Percentiles rank a stretch among this genome's conserved stretches.
Conservation (phyloP, 257 asterid genomes). For the Solanum piurae region DNA sequence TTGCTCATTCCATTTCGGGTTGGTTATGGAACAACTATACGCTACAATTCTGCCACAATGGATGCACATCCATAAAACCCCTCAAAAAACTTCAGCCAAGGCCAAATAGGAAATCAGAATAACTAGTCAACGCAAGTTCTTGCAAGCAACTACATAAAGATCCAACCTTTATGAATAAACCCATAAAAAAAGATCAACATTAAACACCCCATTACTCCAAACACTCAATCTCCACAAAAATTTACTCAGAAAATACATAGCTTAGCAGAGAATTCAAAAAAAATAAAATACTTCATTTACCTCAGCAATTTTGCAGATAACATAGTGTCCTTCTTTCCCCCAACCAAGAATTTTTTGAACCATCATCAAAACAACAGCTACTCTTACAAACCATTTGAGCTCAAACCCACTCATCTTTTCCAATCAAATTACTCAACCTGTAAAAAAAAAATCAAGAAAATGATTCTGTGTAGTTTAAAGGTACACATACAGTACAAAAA, state of each 20-base stretch:
- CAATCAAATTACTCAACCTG: not conserved
- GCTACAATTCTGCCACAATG: not conserved
- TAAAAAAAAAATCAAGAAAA: not conserved
- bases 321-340: conserved; percentile 89
- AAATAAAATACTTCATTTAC: conserved; percentile 11
- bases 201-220: not conserved
- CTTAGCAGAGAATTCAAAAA: not conserved
- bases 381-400: conserved; percentile 19
- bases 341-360: conserved; percentile 39
- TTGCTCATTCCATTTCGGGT: not conserved
- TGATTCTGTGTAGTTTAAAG: not conserved
- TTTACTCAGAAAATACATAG: not conserved
- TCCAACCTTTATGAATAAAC: not conserved
- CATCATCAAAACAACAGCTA: conserved; percentile 17
- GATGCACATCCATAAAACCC: not conserved
- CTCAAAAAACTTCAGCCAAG: not conserved
- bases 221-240: not conserved
- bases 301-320: conserved; percentile 78
- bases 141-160: not conserved
- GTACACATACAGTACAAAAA: not conserved
- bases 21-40: not conserved
- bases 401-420: conserved; percentile 34
- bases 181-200: not conserved
- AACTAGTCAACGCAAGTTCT: not conserved
- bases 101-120: not conserved